Percentiles rank a stretch among this genome's conserved stretches.
These are phyloP conservation scores for Acanthamoeba royreba DNA, from an alignment of 208 protist species.

Conservation along the genomic window DNA sequence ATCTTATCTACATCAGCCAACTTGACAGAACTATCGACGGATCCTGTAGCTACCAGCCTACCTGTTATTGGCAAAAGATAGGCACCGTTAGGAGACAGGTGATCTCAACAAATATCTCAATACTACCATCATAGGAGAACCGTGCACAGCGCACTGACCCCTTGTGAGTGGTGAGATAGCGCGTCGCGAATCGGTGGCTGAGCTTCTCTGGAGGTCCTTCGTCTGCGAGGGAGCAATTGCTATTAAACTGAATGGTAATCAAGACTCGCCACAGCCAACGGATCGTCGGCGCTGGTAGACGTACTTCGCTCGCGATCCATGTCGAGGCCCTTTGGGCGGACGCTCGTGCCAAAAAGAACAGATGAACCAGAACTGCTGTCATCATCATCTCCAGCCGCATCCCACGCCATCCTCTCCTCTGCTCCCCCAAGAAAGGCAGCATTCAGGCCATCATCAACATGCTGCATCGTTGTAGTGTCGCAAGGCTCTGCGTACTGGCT, in stretches of 20 bases:
- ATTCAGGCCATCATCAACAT: not conserved
- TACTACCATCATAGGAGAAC: not conserved
- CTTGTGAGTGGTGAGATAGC: not conserved
- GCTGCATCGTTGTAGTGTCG: not conserved
- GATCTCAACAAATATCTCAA: not conserved
- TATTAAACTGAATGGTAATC: not conserved
- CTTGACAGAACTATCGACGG: not conserved
- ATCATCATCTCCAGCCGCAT: not conserved
- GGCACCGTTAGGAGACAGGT: not conserved
- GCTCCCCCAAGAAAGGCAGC: not conserved
- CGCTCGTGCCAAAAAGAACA: not conserved
- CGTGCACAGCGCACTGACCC: not conserved
- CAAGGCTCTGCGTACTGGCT: not conserved
- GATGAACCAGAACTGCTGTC: not conserved
- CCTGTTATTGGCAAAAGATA: not conserved
- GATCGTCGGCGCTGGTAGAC: too few relatives aligned
- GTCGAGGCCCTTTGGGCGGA: not conserved
- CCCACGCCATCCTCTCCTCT: not conserved
- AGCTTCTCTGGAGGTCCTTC: not conserved
- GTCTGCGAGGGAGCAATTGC: not conserved
- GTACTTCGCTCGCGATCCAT: not conserved
- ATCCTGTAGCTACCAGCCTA: not conserved
- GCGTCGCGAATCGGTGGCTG: not conserved
- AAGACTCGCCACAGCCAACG: too few relatives aligned
- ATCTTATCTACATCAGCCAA: not conserved